Base-by-base conservation (phyloP, 441 rosid species). In the Euphorbia schlechtendalii region DNA sequence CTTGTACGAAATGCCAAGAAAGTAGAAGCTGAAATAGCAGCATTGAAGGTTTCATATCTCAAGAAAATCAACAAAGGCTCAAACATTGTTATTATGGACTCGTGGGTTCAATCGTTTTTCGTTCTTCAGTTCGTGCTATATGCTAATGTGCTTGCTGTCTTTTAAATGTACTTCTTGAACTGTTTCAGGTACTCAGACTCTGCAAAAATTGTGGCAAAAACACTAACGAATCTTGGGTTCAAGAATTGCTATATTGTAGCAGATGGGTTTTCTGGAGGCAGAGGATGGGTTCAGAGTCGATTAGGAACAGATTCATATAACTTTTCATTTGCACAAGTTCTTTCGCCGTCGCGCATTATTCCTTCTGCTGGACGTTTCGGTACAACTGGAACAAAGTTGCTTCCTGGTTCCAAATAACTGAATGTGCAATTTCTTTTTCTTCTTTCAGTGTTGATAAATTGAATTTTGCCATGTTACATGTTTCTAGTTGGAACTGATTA, bases 21-120 rank as follows among this genome's bases (percentile, higher is more conserved):
- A 53, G 84, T 87, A 67, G 96, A 92, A 82, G 96, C 96, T 57
- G 96, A 92, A 64, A 81, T 92, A 52, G 90, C 88, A 51, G 96
- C 98, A 48, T 34, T 89, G 64, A 92, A 92, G 81, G 82, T 92
- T 63, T 86, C 96, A 3, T 85, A 80, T 82, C 96, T 88, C 72
- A 92, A 88, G 83, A 86, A 65, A 76, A 58, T 92, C 56, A 86
- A 81, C 85, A 92, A 82, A 75, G 92, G 95, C 71, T 80, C 98
- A 68, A 83, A 75, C 74, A 75, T 92, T 48, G 80, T 89, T 32
- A 85, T 92, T 74, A 58, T 92, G 82, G 98, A 89, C 82, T 87
- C 94, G 94, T 92, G 65, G 62, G 92, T 82, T 70, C 69, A 68
- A 43, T 25, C 17, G 48, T 32, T 7, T 40, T 40, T 18, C 11